Evolutionary conservation across 2,329 filamentous ascomycete genomes (phyloP), one percentile per base, ranked within the genome.

Genomic region (Fonsecaea multimorphosa): DNA sequence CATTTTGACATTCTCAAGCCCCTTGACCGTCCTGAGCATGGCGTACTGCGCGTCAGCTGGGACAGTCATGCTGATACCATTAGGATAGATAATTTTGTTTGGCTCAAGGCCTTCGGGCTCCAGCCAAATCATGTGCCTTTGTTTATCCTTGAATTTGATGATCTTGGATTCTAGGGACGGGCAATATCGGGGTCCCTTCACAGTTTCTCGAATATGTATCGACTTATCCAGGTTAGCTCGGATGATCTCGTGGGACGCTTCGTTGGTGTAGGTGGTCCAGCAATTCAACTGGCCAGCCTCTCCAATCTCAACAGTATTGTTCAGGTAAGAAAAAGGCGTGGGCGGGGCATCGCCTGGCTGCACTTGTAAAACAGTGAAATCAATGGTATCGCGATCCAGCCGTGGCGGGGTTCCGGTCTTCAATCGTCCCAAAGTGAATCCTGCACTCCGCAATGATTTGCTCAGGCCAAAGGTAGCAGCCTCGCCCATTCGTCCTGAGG

Each of bases 401-500:
- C 95, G 88, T 24, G 95, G 95, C 7, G 95, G 95, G 4, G 95
- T 99, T 14, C 95, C 95, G 0, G 95, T 99, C 84, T 99, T 99
- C 59, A 99, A 79, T 66, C 95, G 87, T 31, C 95, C 95, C 16
- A 99, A 81, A 72, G 90, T 86, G 75, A 99, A 97, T 1, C 95
- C 95, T 1, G 94, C 93, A 59, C 94, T 91, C 66, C 86, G 86
- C 49, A 99, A 82, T 3, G 93, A 97, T 75, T 93, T 95, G 82
- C 93, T 97, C 62, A 99, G 80, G 0, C 94, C 94, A 74, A 92
- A 92, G 0, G 95, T 97, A 0, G 95, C 93, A 24, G 91, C 91
- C 79, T 99, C 95, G 11, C 94, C 95, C 82, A 99, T 93, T 8
- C 95, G 88, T 1, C 95, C 95, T 0, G 95, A 91, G 0, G 95